Evolutionary conservation across 805 yeast species (phyloP), one percentile per base, ranked within the genome.

Genomic region (Saccharomycopsis vini): DNA sequence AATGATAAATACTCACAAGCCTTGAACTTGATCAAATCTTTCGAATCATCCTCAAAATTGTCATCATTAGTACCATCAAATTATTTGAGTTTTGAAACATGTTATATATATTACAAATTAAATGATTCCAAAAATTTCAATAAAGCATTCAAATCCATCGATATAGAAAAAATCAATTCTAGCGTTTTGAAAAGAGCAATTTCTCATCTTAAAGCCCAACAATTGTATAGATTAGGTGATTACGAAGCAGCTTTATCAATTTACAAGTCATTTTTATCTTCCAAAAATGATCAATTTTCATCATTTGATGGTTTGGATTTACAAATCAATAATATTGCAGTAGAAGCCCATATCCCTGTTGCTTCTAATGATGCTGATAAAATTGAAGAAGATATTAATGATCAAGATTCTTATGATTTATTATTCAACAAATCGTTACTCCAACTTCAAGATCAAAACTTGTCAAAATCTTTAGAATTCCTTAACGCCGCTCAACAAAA

Each of bases 391-490:
- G 44, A 48, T 3, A 45, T 43, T 33, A 53, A 54, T 5, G 60
- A 23, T 10, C 15, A 29, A 13, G 40, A 37, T 12, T 40, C 43
- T 2, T 79, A 81, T 56, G 94, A 83, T 58, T 62, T 73, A 36
- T 54, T 74, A 16, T 80, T 81, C 61, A 83, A 83, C 60, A 73
- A 78, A 30, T 72, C 89, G 0, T 62, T 80, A 55, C 68, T 81
- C 21, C 63, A 67, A 34, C 54, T 78, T 29, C 67, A 73, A 7
- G 64, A 62, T 29, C 68, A 67, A 3, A 60, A 75, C 39, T 62
- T 62, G 36, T 44, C 54, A 1, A 52, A 57, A 21, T 63, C 83
- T 2, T 54, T 77, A 22, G 56, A 59, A 6, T 52, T 71, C 20
- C 61, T 81, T 44, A 59, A 67, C 15, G 50, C 56, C 32, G 81